Percentiles rank a stretch among this genome's conserved stretches.
These are phyloP conservation scores for Gossypium schwendimanii DNA, from an alignment of 441 rosid species.

Conservation along the genomic window DNA sequence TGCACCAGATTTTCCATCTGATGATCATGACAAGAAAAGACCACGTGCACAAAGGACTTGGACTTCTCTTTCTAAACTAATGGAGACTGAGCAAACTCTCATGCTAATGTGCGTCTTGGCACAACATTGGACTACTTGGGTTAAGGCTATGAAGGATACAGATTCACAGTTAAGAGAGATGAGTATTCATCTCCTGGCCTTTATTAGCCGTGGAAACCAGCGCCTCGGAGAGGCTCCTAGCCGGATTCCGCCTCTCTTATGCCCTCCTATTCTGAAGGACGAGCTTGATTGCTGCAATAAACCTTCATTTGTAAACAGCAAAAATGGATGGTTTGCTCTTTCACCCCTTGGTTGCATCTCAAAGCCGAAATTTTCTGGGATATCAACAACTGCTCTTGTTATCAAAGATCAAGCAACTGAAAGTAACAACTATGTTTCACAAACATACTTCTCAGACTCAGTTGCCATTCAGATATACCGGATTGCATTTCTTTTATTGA, in stretches of 20 bases:
- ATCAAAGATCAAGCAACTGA: conserved; percentile 46
- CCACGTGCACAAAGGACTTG: conserved; percentile 49
- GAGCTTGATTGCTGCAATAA: conserved; percentile 62
- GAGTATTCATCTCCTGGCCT: conserved; percentile 80
- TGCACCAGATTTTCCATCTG: conserved; percentile 68
- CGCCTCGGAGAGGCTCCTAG: conserved; percentile 56
- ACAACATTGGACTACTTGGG: conserved; percentile 68
- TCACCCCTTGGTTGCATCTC: conserved; percentile 54
- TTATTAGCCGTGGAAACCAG: conserved; percentile 71
- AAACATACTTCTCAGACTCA: conserved; percentile 61
- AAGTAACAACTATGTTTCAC: conserved; percentile 35
- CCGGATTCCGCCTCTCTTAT: conserved; percentile 43
- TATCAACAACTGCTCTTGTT: conserved; percentile 41
- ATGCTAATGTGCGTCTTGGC: conserved; percentile 71
- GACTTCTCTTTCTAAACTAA: conserved; percentile 62
- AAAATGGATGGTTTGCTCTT: conserved; percentile 81
- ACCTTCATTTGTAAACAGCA: conserved; percentile 55
- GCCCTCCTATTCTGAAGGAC: conserved; percentile 58
- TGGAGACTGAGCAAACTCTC: conserved; percentile 85
- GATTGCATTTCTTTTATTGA: conserved; percentile 62
- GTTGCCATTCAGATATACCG: conserved; percentile 83
- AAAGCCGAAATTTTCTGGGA: conserved; percentile 35
- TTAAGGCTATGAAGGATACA: conserved; percentile 61
- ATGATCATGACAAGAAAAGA: conserved; percentile 59
- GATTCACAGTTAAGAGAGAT: conserved; percentile 75